A percentile compares a stretch with the other conserved stretches of the same genome.
Conservation (phyloP, 2,329 filamentous ascomycete species). For the Geosmithia putterillii region DNA sequence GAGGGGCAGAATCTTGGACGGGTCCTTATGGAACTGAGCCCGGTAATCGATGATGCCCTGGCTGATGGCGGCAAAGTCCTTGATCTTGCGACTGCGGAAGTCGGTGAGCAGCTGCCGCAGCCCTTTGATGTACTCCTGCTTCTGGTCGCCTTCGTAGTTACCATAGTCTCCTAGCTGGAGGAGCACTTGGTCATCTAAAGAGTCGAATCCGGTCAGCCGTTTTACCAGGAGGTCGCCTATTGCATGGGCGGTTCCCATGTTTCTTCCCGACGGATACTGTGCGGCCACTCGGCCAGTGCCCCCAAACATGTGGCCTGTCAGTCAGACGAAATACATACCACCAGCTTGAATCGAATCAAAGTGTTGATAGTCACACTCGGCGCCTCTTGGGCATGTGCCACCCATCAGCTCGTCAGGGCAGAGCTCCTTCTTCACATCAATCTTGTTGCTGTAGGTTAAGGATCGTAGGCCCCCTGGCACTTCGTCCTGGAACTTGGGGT, state of each 20-base stretch:
- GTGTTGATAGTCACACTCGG: constrained; percentile 66
- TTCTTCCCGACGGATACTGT: constrained; percentile 4
- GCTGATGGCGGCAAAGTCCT: constrained; percentile 56
- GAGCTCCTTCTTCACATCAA: constrained; percentile 61
- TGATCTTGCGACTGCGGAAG: constrained; percentile 45
- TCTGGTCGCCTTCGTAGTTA: constrained; percentile 48
- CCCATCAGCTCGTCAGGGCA: constrained; percentile 66
- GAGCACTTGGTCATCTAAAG: constrained; percentile 60
- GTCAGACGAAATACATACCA: constrained; percentile 22
- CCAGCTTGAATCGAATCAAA: constrained; percentile 36
- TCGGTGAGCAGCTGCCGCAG: constrained; percentile 48
- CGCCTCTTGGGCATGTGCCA: constrained; percentile 57
- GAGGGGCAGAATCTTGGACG: constrained; percentile 48
- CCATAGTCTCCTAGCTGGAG: constrained; percentile 57
- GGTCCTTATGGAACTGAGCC: constrained; percentile 50
- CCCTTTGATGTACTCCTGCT: constrained; percentile 48
- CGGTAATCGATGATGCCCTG: constrained; percentile 56
- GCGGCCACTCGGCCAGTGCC: not conserved
- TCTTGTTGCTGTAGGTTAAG: constrained; percentile 85
- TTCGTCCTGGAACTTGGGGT: constrained; percentile 58
- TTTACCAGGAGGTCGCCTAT: not conserved
- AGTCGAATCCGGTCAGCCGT: constrained; percentile 4
- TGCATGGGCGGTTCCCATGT: not conserved
- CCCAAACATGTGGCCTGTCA: not conserved
- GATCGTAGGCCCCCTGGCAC: constrained; percentile 73